Base-by-base conservation (phyloP, 2,329 filamentous ascomycete genomes). In the Dryadomyces quercus-mongolicae region DNA sequence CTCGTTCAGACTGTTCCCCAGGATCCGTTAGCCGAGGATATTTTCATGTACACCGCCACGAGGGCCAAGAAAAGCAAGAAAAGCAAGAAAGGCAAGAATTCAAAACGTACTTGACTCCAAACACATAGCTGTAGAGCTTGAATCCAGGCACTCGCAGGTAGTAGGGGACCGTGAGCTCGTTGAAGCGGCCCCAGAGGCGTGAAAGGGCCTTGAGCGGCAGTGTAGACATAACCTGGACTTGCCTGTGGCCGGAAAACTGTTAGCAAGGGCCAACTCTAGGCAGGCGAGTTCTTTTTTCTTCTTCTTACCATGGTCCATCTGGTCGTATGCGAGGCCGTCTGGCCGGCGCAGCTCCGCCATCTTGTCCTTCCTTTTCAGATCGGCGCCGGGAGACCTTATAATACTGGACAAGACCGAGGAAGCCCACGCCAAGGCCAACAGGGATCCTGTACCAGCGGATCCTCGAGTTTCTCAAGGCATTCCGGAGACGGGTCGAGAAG, bases 371-470 rank as follows among this genome's bases (percentile, higher is more conserved):
- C 56, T 74, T 71, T 56, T 72, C 68, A 60, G 79, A 76, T 57
- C 81, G 75, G n/a, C 77, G 67, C 22, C 59, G 65, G 15, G 74
- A 81, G 54, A 88, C 80, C 66, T 88, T 88, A 68, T 92, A 93
- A 66, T 94, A 84, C 63, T 95, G 90, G 51, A 91, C 77, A 52
- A 87, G 74, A 22, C 89, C 91, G 9, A 96, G 75, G 63, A 95
- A 90, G 55, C 81, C 88, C 63, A 95, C 84, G 57, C 91, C 91
- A 21, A 95, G 75, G 25, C 85, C 88, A 54, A 95, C 80, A 21
- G 91, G 91, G 61, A 96, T 95, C 49, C 87, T 88, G 68, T 90
- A 88, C 91, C 91, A 96, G 72, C 87, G 81, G 58, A 93, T 77
- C 67, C 75, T 80, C 59, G 71, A 74, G 60, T 74, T 74, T 58